A percentile compares a stretch with the other conserved stretches of the same genome.
Conservation (phyloP, 2,329 filamentous ascomycete species). For the Cladophialophora yegresii region DNA sequence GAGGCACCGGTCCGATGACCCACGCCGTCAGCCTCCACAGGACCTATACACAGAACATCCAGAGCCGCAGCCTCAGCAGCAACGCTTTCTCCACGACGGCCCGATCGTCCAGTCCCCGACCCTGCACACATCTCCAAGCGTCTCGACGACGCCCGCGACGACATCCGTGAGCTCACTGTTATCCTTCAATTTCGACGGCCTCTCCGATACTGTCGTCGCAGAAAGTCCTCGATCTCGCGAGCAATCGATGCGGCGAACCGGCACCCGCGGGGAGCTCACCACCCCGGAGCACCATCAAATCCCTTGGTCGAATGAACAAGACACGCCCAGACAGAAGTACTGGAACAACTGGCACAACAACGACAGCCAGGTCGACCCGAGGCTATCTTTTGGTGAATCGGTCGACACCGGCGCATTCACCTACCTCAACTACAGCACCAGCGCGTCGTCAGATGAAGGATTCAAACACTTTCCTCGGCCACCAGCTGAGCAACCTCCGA, state of each 20-base stretch:
- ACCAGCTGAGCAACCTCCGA: constrained; percentile 18
- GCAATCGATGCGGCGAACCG: constrained; percentile 16
- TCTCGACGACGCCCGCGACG: constrained; percentile 21
- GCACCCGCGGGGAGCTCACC: constrained; percentile 8
- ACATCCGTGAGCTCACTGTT: constrained; percentile 25
- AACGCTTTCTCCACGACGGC: constrained; percentile 8
- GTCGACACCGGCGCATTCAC: constrained; percentile 30
- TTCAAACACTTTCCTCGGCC: constrained; percentile 28
- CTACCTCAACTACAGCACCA: constrained; percentile 33
- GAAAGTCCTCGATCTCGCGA: constrained; percentile 28
- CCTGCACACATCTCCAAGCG: constrained; percentile 9
- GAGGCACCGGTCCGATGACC: constrained; percentile 1
- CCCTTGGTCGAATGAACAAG: constrained; percentile 17
- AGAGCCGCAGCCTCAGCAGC: constrained; percentile 15
- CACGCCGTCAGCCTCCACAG: constrained; percentile 6
- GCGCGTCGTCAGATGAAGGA: constrained; percentile 28
- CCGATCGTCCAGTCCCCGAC: constrained; percentile 19
- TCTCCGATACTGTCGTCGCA: constrained; percentile 25
- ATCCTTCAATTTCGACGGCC: constrained; percentile 31
- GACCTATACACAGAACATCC: constrained; percentile 3
- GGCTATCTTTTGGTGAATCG: constrained; percentile 24
- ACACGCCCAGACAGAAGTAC: constrained; percentile 6
- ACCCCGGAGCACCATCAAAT: constrained; percentile 11
- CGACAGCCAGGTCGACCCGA: constrained; percentile 30
- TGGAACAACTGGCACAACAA: constrained; percentile 28